Evolutionary conservation across 176 grass and related monocot species (phyloP), one percentile per base, ranked within the genome.

Genomic region (Thalia dealbata): DNA sequence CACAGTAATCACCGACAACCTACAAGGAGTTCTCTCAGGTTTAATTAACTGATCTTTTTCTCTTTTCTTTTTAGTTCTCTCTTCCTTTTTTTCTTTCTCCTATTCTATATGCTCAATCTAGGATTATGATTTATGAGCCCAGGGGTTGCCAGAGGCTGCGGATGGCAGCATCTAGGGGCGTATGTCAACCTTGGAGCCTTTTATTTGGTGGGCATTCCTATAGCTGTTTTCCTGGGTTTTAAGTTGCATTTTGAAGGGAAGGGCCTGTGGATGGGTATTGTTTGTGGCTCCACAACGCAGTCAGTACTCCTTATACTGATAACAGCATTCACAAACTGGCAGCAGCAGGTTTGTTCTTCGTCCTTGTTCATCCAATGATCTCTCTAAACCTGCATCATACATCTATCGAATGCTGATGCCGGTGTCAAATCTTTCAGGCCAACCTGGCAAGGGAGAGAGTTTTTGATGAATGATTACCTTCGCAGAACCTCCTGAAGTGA

Each of bases 161-260:
- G 93, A 30, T 92, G 87, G 82, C 93, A 96, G 78, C 93, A 96
- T 69, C 61, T 96, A 21, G 93, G 89, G 1, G 93, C 89, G 30
- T 96, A 88, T 71, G 82, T 96, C 7, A 96, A 96, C 78, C 81
- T 92, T 0, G 81, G 84, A 25, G 87, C 93, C 0, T 96, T 90
- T 81, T 96, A 96, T 70, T 78, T 96, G 27, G 56, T 96, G 30
- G 92, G 92, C 3, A 87, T 96, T 35, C 92, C 89, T 3, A 24
- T 76, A 3, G 89, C 84, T 12, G 77, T 89, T 41, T 62, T 81
- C 15, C 82, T 92, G 21, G 89, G 87, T 1, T 96, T 96, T 75
- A 64, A 65, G 73, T 55, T 90, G 66, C 84, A 88, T 30, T 82
- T 86, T 69, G 84, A 83, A 78, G 93, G 87, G 5, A 84, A 79